Evolutionary conservation across 202 grass and related monocot genomes (phyloP), one percentile per base, ranked within the genome.

Genomic region (Bolboschoenoplectus hybrid): DNA sequence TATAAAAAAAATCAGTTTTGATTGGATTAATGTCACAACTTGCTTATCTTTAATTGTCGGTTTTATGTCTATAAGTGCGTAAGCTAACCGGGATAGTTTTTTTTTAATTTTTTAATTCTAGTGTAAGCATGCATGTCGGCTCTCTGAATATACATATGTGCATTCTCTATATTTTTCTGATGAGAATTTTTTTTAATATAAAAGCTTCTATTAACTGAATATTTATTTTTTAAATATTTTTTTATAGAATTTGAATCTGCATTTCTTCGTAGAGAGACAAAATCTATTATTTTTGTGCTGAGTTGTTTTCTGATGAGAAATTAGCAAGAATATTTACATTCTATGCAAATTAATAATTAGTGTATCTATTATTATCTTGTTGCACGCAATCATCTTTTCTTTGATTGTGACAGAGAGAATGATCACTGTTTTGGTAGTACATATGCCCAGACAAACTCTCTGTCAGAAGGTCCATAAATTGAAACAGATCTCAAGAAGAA

Each of bases 11-110:
- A 51, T 8, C 34, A 66, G 70, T 50, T 74, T 74, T 14, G 44
- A 74, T 51, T 19, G 71, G 19, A 77, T 77, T 38, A 77, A 56
- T 39, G 73, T 55, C 49, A 73, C 69, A 73, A 47, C 70, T 26
- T 7, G 13, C 49, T 76, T 56, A 55, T 77, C 73, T 39, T 35
- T 55, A 55, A 77, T 77, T 77, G 73, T 77, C 73, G 49, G 73
- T 16, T 7, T 77, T 55, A 55, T 38, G 73, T 35, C 36, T 55
- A 5, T 56, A 38, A 70, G 10, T 70, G 49, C 7, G 47, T 39
- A 77, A 36, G 47, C n/a, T 71, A 76, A 52, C 46, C 9, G 26
- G 0, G 5, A 45, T 14, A 26, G 36, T 39, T 14, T 66, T 13
- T 38, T 40, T 39, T 40, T 67, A 34, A 7, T 63, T 55, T 55